A percentile compares a stretch with the other conserved stretches of the same genome.
phyloP scores from a whole-genome alignment of 257 asterid species.

The Primulina eburnea region DNA sequence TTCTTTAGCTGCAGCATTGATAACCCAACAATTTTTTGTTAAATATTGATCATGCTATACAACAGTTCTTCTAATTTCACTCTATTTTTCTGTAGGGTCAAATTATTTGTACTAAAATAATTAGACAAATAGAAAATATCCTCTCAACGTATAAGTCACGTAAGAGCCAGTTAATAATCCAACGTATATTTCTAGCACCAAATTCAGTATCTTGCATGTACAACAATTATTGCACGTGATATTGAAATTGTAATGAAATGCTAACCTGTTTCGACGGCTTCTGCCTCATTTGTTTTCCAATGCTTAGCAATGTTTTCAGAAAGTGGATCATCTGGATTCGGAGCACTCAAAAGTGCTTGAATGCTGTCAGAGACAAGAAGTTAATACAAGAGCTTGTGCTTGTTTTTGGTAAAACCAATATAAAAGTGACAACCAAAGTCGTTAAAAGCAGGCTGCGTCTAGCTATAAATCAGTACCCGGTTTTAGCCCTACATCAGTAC shows the following conservation, averaged over 20 bases:
- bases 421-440: not conserved
- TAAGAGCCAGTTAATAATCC: not conserved
- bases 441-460: not conserved
- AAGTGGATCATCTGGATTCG: slow-evolving; percentile 97
- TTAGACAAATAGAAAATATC: no score
- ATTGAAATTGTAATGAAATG: not conserved
- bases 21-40: not conserved
- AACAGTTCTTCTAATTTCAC: not conserved
- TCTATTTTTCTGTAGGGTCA: not conserved
- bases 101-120: no score
- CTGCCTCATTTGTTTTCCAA: slow-evolving; percentile 95
- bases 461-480: not conserved
- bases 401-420: not conserved
- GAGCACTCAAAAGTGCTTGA: slow-evolving; percentile 99
- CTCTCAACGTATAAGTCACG: not conserved
- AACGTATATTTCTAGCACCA: not conserved
- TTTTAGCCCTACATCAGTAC: not conserved
- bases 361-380: slow-evolving; percentile 44
- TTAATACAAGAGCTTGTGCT: not conserved
- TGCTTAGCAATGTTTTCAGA: slow-evolving; percentile 99
- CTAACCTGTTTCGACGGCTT: slow-evolving; percentile 97
- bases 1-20: slow-evolving; percentile 56
- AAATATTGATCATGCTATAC: not conserved
- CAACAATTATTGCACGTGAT: not conserved
- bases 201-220: not conserved